Evolutionary conservation across 2,329 filamentous ascomycete species (phyloP).

Genomic region (Pseudonectria buxi): DNA sequence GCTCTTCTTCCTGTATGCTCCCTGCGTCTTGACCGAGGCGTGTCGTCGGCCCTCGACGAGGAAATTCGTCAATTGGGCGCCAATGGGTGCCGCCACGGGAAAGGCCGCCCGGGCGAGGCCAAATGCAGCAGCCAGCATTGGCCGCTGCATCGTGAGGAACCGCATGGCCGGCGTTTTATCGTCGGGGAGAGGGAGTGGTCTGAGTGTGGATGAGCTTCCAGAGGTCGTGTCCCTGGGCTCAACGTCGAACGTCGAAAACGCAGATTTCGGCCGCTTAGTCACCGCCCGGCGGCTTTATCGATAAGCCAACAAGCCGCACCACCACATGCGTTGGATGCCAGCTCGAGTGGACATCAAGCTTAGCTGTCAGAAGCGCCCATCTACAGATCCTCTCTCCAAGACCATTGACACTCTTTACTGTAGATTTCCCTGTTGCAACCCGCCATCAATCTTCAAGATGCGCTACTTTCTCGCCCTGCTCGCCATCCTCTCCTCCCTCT

Average conservation of each 20-base stretch:
- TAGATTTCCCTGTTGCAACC: background rate
- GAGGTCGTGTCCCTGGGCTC: slow-evolving; percentile 8
- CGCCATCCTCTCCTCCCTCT: slow-evolving; percentile 52
- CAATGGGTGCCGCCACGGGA: slow-evolving; percentile 13
- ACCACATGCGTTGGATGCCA: background rate
- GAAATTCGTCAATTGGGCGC: slow-evolving; percentile 31
- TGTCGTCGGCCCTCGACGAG: slow-evolving; percentile 45
- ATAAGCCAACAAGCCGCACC: slow-evolving; percentile 11
- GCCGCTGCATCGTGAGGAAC: slow-evolving; percentile 41
- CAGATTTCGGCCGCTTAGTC: slow-evolving; percentile 24
- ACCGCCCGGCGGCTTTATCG: slow-evolving; percentile 16
- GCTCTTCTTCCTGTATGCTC: slow-evolving; percentile 58
- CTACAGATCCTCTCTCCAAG: no score
- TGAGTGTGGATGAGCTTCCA: slow-evolving; percentile 21
- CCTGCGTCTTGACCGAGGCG: slow-evolving; percentile 57
- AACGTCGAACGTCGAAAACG: slow-evolving; percentile 13
- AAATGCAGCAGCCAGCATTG: slow-evolving; percentile 34
- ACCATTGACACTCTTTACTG: no score
- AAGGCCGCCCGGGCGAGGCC: slow-evolving; percentile 22
- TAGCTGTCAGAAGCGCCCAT: no score
- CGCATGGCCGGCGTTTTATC: slow-evolving; percentile 33
- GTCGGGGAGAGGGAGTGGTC: slow-evolving; percentile 29
- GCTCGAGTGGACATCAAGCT: no score
- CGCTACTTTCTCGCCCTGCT: slow-evolving; percentile 32
- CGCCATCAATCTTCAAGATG: slow-evolving; percentile 20